These are phyloP conservation scores for Debaryomyces subglobosus DNA, from an alignment of 1,139 yeast genomes.

Conservation along the genomic window DNA sequence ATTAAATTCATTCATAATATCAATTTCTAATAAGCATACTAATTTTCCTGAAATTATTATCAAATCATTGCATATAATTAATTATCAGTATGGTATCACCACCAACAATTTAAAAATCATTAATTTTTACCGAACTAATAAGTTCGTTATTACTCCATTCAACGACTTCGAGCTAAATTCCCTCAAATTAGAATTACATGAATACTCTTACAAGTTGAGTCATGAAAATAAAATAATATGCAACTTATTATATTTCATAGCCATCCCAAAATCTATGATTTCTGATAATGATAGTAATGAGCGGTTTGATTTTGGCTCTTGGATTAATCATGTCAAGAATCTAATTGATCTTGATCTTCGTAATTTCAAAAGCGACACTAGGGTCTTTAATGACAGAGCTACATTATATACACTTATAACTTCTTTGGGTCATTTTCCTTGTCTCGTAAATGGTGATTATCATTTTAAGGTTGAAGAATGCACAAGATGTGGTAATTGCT, in stretches of 20 bases:
- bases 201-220: neutral
- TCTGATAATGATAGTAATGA: neutral
- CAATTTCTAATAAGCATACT: conserved; percentile 8
- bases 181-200: conserved; percentile 5
- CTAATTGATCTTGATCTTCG: conserved; percentile 9
- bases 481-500: conserved; percentile 39
- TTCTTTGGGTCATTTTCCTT: conserved; percentile 48
- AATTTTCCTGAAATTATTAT: conserved; percentile 17
- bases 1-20: conserved; percentile 10
- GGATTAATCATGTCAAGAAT: conserved; percentile 27
- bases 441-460: conserved; percentile 39
- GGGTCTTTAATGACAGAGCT: conserved; percentile 14
- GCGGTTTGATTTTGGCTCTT: conserved; percentile 16
- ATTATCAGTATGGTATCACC: conserved; percentile 19
- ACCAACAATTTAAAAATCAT: conserved; percentile 11
- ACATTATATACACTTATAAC: conserved; percentile 35
- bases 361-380: neutral
- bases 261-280: conserved; percentile 3
- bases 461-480: conserved; percentile 39
- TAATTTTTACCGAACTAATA: conserved; percentile 21
- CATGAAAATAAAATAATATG: conserved; percentile 2
- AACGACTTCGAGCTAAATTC: conserved; percentile 18
- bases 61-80: conserved; percentile 24
- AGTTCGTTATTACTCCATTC: conserved; percentile 21
- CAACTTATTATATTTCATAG: conserved; percentile 7